Evolutionary conservation across 176 grass and related monocot genomes (phyloP), one percentile per base, ranked within the genome.

Genomic region (Zea luxurians): DNA sequence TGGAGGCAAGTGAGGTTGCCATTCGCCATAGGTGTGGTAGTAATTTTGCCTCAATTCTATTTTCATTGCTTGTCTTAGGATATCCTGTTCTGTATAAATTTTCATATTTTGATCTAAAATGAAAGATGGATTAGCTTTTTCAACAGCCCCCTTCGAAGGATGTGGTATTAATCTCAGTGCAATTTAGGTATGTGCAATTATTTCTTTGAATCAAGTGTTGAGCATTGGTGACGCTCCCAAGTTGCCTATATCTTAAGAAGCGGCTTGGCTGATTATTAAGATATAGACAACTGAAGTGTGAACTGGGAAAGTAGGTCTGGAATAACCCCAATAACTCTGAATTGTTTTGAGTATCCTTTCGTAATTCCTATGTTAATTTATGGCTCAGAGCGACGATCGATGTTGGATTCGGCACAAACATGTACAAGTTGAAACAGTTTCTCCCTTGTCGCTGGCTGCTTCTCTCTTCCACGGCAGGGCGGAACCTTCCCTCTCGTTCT

Each of bases 81-180:
- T 75, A 21, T 35, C 16, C 13, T 27, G 9, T 64, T 20, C 7
- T 85, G 77, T 89, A 81, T 72, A 89, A 83, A 87, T 37, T 18
- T 1, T n/a, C 16, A 3, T 61, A 68, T 46, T 4, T 16, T 5
- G 11, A 36, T 37, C 4, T 3, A 4, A 21, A 70, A 70, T 49
- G 45, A n/a, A 17, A 73, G 17, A 12, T 20, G 70, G 13, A 36
- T 60, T 55, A 70, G 1, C 42, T 36, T 35, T 58, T 69, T 55
- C 7, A 55, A 53, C 5, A 6, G 17, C 16, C 55, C 50, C 20
- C 0, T 16, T 11, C 1, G 37, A 71, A 64, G 38, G 0, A 21
- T 38, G 58, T 46, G 20, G 21, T 54, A 41, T 38, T 36, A 5
- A 60, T 53, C 43, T 71, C 6, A 8, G 17, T 27, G 17, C 8